Evolutionary conservation across 768 basidiomycete genomes (phyloP).

Genomic region (Russula virescens): DNA sequence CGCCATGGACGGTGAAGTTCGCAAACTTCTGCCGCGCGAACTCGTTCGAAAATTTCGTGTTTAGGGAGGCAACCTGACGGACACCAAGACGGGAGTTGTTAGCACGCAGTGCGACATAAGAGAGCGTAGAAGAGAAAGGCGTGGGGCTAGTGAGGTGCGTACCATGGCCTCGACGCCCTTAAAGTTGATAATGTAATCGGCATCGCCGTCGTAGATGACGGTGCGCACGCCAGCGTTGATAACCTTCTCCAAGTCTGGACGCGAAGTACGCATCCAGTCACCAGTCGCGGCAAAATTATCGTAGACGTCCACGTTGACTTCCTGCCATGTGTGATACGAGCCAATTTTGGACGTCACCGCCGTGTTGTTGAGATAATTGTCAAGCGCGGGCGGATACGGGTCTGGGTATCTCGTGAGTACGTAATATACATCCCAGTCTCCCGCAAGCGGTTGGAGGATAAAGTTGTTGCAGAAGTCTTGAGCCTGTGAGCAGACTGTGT

Average conservation of each 20-base stretch:
- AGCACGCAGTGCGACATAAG: neutral
- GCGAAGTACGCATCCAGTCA: conserved; percentile 52
- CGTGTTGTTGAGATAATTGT: conserved; percentile 29
- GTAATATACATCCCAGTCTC: conserved; percentile 53
- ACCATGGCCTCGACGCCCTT: conserved; percentile 56
- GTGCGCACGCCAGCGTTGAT: conserved; percentile 54
- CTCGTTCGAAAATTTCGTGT: conserved; percentile 40
- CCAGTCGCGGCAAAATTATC: conserved; percentile 43
- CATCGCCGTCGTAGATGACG: conserved; percentile 53
- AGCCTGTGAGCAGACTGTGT: conserved; percentile 49
- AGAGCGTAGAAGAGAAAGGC: neutral
- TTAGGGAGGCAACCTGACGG: conserved; percentile 40
- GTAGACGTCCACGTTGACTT: conserved; percentile 40
- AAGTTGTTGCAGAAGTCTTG: conserved; percentile 54
- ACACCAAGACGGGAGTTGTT: neutral
- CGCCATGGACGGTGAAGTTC: conserved; percentile 46
- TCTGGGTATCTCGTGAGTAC: conserved; percentile 40
- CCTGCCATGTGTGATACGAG: conserved; percentile 39
- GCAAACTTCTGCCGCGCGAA: conserved; percentile 42
- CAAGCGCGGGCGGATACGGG: conserved; percentile 44
- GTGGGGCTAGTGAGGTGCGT: neutral
- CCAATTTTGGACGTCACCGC: conserved; percentile 37
- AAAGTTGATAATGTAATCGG: conserved; percentile 53
- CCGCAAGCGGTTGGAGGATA: conserved; percentile 31
- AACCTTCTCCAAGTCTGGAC: conserved; percentile 48